phyloP scores from a whole-genome alignment of 768 basidiomycete species.

The Tricholoma flavovirens region DNA sequence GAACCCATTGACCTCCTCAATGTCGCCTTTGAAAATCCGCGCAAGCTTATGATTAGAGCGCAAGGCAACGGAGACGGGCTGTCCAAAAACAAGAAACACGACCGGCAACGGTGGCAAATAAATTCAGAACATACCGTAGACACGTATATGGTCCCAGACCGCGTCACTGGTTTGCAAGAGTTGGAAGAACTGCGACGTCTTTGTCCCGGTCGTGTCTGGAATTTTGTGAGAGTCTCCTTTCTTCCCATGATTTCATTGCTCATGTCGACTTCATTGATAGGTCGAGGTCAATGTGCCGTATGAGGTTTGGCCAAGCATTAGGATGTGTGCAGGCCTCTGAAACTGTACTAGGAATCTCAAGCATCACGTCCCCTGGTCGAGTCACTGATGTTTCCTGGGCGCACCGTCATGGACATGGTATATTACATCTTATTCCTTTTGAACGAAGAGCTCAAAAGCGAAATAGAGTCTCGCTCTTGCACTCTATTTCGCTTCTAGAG shows the following conservation, averaged over 20 bases:
- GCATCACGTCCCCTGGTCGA: constrained; percentile 50
- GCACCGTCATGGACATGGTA: constrained; percentile 90
- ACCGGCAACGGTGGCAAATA: constrained; percentile 6
- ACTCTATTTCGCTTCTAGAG: constrained; percentile 88
- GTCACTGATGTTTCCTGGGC: constrained; percentile 70
- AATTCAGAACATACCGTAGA: constrained; percentile 13
- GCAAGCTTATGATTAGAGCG: constrained; percentile 50
- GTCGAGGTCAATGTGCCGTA: constrained; percentile 85
- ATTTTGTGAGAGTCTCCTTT: constrained; percentile 57
- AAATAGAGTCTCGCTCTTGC: constrained; percentile 85
- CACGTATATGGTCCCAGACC: constrained; percentile 81
- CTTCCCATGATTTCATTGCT: neutral
- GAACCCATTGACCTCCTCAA: constrained; percentile 92
- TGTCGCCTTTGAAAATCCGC: constrained; percentile 94
- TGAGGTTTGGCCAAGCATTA: constrained; percentile 35
- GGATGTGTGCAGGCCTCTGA: neutral
- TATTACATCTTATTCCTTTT: neutral
- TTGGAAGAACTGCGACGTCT: constrained; percentile 68
- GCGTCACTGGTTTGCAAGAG: constrained; percentile 73
- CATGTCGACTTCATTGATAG: constrained; percentile 26
- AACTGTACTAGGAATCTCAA: constrained; percentile 57
- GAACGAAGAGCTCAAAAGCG: neutral
- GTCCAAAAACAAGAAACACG: constrained; percentile 39
- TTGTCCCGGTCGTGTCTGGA: constrained; percentile 83
- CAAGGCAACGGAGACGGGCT: constrained; percentile 41